Evolutionary conservation across 768 basidiomycete genomes (phyloP).

Genomic region (Albatrellus ellisii): DNA sequence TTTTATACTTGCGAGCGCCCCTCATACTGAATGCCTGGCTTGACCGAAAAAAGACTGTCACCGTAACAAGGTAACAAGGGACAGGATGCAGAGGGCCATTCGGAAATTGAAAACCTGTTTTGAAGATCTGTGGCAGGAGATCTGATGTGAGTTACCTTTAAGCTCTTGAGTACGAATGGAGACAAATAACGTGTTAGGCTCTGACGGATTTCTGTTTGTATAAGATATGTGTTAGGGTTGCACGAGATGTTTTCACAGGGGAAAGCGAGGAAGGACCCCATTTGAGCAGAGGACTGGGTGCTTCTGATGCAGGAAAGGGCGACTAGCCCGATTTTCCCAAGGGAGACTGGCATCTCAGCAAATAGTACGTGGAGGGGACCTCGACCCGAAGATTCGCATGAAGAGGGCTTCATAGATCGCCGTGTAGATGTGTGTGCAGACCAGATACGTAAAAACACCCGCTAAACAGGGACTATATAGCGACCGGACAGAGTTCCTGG

Average conservation of each 20-base stretch:
- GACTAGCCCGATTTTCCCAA: slow-evolving; percentile 2
- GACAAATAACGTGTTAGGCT: slow-evolving; percentile 2
- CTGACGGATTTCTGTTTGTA: slow-evolving; percentile 2
- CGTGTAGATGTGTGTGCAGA: not conserved
- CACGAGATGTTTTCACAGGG: not conserved
- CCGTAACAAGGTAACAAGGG: no score
- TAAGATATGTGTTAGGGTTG: slow-evolving; percentile 1
- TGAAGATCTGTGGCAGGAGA: not conserved
- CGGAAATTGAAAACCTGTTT: not conserved
- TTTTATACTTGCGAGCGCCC: not conserved
- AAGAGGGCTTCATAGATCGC: slow-evolving; percentile 3
- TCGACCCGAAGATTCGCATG: slow-evolving; percentile 1
- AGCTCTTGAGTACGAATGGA: slow-evolving; percentile 1
- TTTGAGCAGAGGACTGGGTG: not conserved
- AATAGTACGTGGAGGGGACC: not conserved
- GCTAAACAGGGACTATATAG: not conserved
- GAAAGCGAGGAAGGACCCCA: not conserved
- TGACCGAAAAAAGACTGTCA: not conserved
- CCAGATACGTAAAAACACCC: not conserved
- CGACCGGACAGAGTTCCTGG: no score
- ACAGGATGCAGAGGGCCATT: not conserved
- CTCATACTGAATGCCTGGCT: not conserved
- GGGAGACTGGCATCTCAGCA: not conserved
- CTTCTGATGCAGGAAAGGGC: slow-evolving; percentile 1
- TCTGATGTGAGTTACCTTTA: slow-evolving; percentile 3